Percentiles rank a stretch among this genome's conserved stretches.
phyloP scores from a whole-genome alignment of 139 green algal species.

The Chlorella sp. region DNA sequence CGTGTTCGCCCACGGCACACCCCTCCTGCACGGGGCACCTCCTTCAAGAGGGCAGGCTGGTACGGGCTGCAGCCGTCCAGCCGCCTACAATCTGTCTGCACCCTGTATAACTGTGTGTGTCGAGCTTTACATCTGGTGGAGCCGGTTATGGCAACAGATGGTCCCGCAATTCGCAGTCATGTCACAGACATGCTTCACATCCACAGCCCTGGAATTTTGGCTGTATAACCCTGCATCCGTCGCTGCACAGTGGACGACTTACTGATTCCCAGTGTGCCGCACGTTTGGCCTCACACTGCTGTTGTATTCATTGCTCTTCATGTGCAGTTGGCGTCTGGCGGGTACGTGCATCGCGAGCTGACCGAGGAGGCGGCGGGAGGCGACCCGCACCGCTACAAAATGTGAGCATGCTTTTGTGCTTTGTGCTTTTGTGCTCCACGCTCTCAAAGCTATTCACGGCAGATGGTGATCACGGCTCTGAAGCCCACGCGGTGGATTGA shows the following conservation, averaged over 20 bases:
- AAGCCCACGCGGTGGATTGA: too few relatives aligned
- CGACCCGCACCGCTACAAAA: background rate
- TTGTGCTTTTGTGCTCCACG: background rate
- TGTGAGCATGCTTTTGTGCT: background rate
- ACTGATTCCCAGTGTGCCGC: too few relatives aligned
- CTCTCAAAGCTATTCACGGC: background rate
- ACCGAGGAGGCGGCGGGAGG: background rate
- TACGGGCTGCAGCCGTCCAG: background rate
- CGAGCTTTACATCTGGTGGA: background rate
- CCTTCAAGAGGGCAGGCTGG: background rate
- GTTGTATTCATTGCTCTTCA: background rate
- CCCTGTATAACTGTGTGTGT: background rate
- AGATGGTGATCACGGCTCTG: background rate
- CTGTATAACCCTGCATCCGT: background rate
- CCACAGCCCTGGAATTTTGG: background rate
- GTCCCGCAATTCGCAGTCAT: too few relatives aligned
- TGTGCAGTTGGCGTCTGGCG: conserved; percentile 8
- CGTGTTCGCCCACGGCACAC: background rate
- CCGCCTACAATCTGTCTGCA: too few relatives aligned
- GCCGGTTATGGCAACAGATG: background rate
- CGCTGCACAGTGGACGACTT: too few relatives aligned
- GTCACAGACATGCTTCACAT: background rate
- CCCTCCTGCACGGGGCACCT: background rate
- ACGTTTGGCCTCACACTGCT: background rate
- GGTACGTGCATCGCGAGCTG: conserved; percentile 18